Conservation (phyloP, 305 asterid genomes). For the Solanum hybrid region DNA sequence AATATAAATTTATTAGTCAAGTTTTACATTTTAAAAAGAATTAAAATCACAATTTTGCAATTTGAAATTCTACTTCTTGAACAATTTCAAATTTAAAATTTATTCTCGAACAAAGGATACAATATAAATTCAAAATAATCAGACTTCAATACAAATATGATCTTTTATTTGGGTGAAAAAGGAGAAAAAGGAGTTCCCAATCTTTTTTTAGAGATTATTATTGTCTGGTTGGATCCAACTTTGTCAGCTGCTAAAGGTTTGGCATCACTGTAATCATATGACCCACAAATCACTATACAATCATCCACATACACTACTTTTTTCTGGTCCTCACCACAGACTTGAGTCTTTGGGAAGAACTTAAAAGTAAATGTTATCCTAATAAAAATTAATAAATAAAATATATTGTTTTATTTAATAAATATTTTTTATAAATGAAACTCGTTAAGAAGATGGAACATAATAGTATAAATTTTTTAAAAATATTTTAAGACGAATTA, state of each 20-base stretch:
- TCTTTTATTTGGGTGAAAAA: no score
- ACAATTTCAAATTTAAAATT: neutral
- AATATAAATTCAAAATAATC: neutral
- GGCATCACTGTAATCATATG: neutral
- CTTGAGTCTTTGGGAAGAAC: neutral
- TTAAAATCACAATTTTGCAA: neutral
- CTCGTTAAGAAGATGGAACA: neutral
- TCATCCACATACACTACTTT: neutral
- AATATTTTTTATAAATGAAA: neutral
- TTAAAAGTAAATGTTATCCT: neutral
- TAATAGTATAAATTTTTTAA: neutral
- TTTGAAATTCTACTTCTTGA: accelerated
- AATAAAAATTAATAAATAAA: no score
- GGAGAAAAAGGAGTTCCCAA: neutral
- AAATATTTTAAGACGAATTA: neutral
- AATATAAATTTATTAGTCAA: neutral
- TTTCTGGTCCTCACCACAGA: neutral
- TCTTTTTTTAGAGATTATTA: neutral
- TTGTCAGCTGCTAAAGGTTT: neutral
- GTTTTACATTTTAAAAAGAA: neutral
- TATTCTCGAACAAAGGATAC: no score
- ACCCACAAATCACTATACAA: neutral
- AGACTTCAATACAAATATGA: no score
- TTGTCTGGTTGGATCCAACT: neutral
- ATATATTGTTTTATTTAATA: neutral